Conservation (phyloP, 768 basidiomycete species). For the Psilocybe tampanensis region DNA sequence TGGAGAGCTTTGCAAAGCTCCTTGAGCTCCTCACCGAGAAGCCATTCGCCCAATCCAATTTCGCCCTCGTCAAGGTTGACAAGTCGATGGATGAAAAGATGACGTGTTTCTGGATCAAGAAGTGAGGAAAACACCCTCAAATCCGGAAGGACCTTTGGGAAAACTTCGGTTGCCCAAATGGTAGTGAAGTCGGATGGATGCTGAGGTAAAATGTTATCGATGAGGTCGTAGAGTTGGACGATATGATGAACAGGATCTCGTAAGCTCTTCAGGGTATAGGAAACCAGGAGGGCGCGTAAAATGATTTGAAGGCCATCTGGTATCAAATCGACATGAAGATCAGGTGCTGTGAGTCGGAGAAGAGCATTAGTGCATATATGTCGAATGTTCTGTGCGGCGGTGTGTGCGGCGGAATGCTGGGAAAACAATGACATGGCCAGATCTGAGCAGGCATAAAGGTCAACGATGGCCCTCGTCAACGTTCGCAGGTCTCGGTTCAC, state of each 20-base stretch:
- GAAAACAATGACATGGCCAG: slow-evolving; percentile 44
- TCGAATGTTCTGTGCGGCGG: slow-evolving; percentile 45
- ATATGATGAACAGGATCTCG: slow-evolving; percentile 62
- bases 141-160: slow-evolving; percentile 60
- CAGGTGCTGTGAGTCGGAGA: slow-evolving; percentile 38
- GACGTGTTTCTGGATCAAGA: slow-evolving; percentile 57
- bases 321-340: slow-evolving; percentile 32
- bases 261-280: slow-evolving; percentile 37
- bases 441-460: slow-evolving; percentile 59
- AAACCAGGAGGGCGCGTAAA: slow-evolving; percentile 57
- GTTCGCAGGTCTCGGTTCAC: slow-evolving; percentile 50
- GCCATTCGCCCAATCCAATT: slow-evolving; percentile 68
- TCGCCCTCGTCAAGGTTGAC: slow-evolving; percentile 57
- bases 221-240: slow-evolving; percentile 54
- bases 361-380: slow-evolving; percentile 56
- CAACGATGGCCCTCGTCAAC: slow-evolving; percentile 45
- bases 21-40: slow-evolving; percentile 65
- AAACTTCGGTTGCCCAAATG: slow-evolving; percentile 54
- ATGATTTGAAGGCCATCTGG: slow-evolving; percentile 51
- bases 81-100: slow-evolving; percentile 55
- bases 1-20: slow-evolving; percentile 44
- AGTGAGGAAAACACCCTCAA: slow-evolving; percentile 56
- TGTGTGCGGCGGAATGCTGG: slow-evolving; percentile 36
- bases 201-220: slow-evolving; percentile 59
- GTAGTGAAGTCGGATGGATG: slow-evolving; percentile 30